Conservation (phyloP, 2,329 filamentous ascomycete species). For the Remersonia thermophila region DNA sequence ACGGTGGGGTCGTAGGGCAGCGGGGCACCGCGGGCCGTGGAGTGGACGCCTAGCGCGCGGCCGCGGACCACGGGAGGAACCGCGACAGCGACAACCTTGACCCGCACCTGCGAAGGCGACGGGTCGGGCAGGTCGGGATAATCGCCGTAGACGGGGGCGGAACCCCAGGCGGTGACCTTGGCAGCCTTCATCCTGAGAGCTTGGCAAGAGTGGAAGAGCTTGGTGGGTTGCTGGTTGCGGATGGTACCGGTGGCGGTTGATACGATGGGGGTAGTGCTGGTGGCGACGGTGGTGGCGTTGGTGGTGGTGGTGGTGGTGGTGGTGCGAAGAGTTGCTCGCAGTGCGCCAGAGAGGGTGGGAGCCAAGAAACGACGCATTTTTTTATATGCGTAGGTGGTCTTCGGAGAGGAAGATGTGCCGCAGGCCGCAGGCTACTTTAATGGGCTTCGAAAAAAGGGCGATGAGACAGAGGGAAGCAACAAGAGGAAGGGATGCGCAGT, state of each 20-base stretch:
- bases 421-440: not conserved
- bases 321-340: not conserved
- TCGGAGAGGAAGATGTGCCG: no score
- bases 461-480: no score
- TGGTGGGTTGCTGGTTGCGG: not conserved
- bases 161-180: conserved; percentile 5
- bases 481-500: no score
- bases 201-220: conserved; percentile 1
- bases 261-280: not conserved
- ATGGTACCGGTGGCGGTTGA: not conserved
- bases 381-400: no score
- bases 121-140: conserved; percentile 6
- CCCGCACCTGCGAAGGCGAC: conserved; percentile 4
- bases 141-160: not conserved
- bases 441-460: not conserved
- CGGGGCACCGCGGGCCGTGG: conserved; percentile 1
- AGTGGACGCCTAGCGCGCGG: conserved; percentile 5
- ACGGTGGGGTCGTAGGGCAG: conserved; percentile 7
- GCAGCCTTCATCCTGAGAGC: conserved; percentile 6
- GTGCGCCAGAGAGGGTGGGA: not conserved
- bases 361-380: conserved; percentile 4
- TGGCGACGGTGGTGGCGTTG: not conserved
- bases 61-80: conserved; percentile 5
- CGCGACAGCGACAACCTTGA: conserved; percentile 7
- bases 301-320: not conserved